A percentile compares a stretch with the other conserved stretches of the same genome.
These are phyloP conservation scores for Alternaria incomplexa DNA, from an alignment of 2,329 filamentous ascomycete genomes.

Conservation along the genomic window DNA sequence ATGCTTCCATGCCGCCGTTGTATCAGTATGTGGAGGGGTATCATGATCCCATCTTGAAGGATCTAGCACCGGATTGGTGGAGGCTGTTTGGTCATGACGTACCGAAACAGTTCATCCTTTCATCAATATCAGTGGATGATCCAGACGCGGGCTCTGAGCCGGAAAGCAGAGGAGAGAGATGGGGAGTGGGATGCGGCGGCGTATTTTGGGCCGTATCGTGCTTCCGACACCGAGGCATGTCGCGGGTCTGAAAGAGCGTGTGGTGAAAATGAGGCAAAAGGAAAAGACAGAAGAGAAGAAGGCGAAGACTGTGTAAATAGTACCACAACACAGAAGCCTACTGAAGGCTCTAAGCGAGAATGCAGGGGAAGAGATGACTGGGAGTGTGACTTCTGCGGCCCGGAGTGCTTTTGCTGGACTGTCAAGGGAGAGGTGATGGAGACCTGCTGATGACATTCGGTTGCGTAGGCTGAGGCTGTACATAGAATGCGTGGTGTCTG, in stretches of 20 bases:
- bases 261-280: no score
- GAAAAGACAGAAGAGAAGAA: not conserved
- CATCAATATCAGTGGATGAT: rapidly evolving
- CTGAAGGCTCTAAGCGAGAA: not conserved
- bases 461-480: not conserved
- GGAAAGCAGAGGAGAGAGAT: not conserved
- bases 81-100: not conserved
- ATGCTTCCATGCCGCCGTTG: not conserved
- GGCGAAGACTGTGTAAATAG: rapidly evolving
- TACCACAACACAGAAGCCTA: rapidly evolving
- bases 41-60: not conserved
- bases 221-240: not conserved
- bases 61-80: not conserved
- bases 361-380: conserved; percentile 14
- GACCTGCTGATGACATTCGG: not conserved
- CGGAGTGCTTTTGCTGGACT: conserved; percentile 24
- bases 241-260: no score
- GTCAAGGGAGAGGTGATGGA: not conserved
- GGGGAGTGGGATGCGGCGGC: not conserved
- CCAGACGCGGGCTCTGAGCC: not conserved
- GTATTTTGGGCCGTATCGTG: not conserved
- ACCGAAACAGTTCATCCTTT: not conserved
- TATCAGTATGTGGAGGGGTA: not conserved
- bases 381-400: conserved; percentile 26
- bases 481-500: no score